Evolutionary conservation across 441 rosid species (phyloP).

Genomic region (Iberis amara): DNA sequence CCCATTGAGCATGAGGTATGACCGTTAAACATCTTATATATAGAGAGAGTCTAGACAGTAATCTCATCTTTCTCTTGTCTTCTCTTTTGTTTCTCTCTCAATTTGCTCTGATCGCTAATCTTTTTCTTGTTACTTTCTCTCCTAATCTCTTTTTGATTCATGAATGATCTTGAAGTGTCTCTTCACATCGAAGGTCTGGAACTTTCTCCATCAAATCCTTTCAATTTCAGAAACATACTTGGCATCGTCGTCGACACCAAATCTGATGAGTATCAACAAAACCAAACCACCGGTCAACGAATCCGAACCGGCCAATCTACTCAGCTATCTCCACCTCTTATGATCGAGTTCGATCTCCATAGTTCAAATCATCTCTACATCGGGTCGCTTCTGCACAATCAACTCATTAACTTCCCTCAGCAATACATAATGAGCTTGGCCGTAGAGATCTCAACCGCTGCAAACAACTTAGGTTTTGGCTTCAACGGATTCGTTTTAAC

Average conservation of each 20-base stretch:
- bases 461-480: neutral
- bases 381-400: neutral
- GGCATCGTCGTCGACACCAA: neutral
- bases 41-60: no score
- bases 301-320: neutral
- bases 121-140: no score
- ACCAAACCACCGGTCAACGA: neutral
- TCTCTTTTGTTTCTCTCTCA: no score
- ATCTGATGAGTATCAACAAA: neutral
- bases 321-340: neutral
- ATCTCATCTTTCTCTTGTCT: no score
- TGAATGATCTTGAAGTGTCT: neutral
- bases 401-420: neutral
- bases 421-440: neutral
- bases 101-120: no score
- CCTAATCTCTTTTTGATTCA: no score
- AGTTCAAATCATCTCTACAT: neutral
- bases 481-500: neutral
- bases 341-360: neutral
- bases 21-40: no score
- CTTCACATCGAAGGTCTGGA: rapidly evolving
- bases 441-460: neutral
- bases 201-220: neutral
- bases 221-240: no score
- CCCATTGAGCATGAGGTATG: no score